Evolutionary conservation across 345 rosid species (phyloP), one percentile per base, ranked within the genome.

Genomic region (Eucalyptus rudis): DNA sequence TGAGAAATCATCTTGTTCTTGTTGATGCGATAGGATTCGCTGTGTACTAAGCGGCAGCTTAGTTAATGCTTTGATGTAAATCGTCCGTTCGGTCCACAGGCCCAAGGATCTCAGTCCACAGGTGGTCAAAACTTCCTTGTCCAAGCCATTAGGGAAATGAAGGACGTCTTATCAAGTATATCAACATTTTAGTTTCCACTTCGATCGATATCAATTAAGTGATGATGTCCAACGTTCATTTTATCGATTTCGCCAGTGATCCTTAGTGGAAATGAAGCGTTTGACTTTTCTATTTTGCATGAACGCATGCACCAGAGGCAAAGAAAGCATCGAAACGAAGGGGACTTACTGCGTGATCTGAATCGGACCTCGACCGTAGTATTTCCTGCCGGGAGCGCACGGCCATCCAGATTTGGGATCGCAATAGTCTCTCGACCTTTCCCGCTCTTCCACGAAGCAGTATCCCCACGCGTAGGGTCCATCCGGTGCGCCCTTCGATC

Each of bases 351-450:
- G 50, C 24, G 92, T 17, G 49, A 91, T 86, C 89, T 91, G 92
- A 36, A 90, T 92, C 51, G 93, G 92, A 31, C 91, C 93, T 13
- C 93, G 93, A 43, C 92, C 93, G 52, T 56, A 92, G 43, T 90
- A 92, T 64, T 92, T 64, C 86, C 87, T 88, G 33, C 93, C 92
- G 17, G 93, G 86, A 15, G 89, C 87, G 49, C 93, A 90, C 44
- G 92, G 89, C 89, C 88, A 92, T 56, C 91, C 27, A 25, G 87
- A 80, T 86, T 10, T 43, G 24, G 56, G n/a, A 40, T 45, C 86
- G 44, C 93, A 92, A 59, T 92, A 90, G 56, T 45, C 87, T 3
- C 27, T 36, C 45, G 88, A 84, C 51, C 88, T 89, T n/a, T 84
- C 86, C 85, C 15, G 43, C 86, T 92, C 92, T 15, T 68, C 59